Base-by-base conservation (phyloP, 495 filamentous ascomycete genomes). In the Thermochaetoides thermophila region DNA sequence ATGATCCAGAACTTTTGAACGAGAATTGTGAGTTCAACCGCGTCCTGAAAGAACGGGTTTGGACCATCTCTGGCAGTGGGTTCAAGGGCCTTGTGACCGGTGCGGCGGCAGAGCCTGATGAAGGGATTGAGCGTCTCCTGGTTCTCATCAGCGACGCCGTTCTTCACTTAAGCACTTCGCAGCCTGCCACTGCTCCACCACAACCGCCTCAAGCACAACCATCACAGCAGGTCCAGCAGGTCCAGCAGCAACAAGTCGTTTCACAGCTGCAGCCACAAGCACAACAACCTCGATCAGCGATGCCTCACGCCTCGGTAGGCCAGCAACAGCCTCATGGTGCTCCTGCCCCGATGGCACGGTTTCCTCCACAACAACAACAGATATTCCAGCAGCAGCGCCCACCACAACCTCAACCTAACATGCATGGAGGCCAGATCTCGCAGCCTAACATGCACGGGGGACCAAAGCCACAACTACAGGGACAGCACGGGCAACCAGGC, bases 11-110 rank as follows among this genome's bases (percentile, higher is more conserved):
- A 12, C 21, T 14, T 17, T 39, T 29, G 18, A 44, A 34, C 27
- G 42, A 43, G 8, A 46, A 57, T 13, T 60, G 64, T 34, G 60
- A 64, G 31, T 63, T 64, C 37, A 52, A 51, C 34, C 48, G 40
- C 36, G 42, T 52, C 2, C 47, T 67, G 19, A 40, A 49, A 25
- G 22, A 46, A 31, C 30, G 29, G 7, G 52, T 64, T 9, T 67
- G 59, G 56, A 43, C 45, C 3, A 36, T 35, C 5, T 44, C 46
- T 12, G 52, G 46, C 18, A 34, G 35, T 4, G 42, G 44, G 9
- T 59, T 60, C 46, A 44, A 39, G 12, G 46, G 53, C 6, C 38
- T 67, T 1, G 38, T 40, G 8, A 44, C 31, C 9, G 42, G 59
- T 8, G 59, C 58, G 10, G 46, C 47, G 17, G 60, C 48, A 3